phyloP scores from a whole-genome alignment of 2,329 filamentous ascomycete species.

The Aulographum hederae region DNA sequence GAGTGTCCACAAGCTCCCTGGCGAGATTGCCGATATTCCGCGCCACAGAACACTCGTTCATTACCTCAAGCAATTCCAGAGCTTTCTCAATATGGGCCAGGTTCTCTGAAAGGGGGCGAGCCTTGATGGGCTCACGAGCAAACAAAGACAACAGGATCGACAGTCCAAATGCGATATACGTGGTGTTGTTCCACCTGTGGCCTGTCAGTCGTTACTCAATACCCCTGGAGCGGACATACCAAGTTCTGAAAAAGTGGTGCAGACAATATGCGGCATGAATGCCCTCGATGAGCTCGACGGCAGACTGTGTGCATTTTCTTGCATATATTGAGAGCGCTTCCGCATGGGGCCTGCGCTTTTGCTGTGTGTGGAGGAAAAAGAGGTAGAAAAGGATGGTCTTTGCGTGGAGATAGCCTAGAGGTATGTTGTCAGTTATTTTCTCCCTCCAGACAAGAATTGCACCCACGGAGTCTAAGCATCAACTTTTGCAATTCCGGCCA shows the following conservation, averaged over 20 bases:
- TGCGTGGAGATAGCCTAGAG: no score
- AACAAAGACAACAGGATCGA: slow-evolving; percentile 15
- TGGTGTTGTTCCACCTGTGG: slow-evolving; percentile 26
- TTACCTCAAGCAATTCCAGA: slow-evolving; percentile 21
- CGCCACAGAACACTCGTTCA: slow-evolving; percentile 23
- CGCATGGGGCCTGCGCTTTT: slow-evolving; percentile 10
- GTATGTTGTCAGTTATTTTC: no score
- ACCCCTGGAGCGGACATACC: no score
- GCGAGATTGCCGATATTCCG: slow-evolving; percentile 21
- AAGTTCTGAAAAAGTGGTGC: slow-evolving; percentile 23
- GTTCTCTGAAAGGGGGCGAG: no score
- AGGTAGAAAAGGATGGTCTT: slow-evolving; percentile 20
- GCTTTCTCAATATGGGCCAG: slow-evolving; percentile 16
- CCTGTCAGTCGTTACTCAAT: no score
- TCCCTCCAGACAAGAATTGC: no score
- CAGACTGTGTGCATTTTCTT: slow-evolving; percentile 20
- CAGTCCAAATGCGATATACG: slow-evolving; percentile 22
- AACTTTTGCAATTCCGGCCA: no score
- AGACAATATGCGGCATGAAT: slow-evolving; percentile 20
- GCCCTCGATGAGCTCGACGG: slow-evolving; percentile 20
- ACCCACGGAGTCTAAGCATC: no score
- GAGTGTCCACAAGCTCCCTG: no score
- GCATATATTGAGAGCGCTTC: slow-evolving; percentile 14
- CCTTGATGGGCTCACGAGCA: no score
- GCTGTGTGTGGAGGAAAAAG: slow-evolving; percentile 15